Evolutionary conservation across 2,329 filamentous ascomycete species (phyloP).

Genomic region (Paraconiothyrium sp.): DNA sequence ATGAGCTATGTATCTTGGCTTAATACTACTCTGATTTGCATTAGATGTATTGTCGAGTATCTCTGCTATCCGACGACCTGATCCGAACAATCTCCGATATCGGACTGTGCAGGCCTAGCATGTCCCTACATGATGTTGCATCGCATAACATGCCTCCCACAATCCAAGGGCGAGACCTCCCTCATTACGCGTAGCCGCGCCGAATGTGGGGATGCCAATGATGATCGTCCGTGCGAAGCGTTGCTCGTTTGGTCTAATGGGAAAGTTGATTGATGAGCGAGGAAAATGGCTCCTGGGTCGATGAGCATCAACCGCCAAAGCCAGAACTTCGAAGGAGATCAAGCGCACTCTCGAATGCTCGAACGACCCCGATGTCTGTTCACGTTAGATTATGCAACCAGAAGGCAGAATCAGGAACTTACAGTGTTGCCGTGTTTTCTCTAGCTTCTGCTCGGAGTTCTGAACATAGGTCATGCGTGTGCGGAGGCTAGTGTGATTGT

Average conservation of each 20-base stretch:
- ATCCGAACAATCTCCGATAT: neutral
- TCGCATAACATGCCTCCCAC: conserved; percentile 25
- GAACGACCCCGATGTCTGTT: conserved; percentile 57
- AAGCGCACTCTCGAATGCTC: conserved; percentile 61
- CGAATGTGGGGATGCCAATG: neutral
- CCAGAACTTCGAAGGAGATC: conserved; percentile 49
- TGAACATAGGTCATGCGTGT: conserved; percentile 82
- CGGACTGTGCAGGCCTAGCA: neutral
- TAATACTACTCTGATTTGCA: no score
- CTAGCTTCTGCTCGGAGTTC: conserved; percentile 74
- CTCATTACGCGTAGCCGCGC: conserved; percentile 5
- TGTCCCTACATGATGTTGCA: conserved; percentile 30
- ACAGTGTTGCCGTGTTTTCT: conserved; percentile 84
- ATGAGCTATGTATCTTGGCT: no score
- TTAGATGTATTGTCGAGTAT: conserved; percentile 12
- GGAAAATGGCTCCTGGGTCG: conserved; percentile 35
- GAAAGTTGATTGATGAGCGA: conserved; percentile 21
- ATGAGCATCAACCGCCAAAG: conserved; percentile 39
- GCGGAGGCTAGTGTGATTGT: conserved; percentile 66
- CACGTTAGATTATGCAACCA: conserved; percentile 12
- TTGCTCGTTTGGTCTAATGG: neutral
- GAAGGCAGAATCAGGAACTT: conserved; percentile 50
- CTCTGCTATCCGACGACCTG: neutral
- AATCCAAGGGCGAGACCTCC: conserved; percentile 1
- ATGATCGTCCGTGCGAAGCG: neutral